These are phyloP conservation scores for Melaleuca quinquenervia DNA, from an alignment of 345 rosid genomes.

Conservation along the genomic window DNA sequence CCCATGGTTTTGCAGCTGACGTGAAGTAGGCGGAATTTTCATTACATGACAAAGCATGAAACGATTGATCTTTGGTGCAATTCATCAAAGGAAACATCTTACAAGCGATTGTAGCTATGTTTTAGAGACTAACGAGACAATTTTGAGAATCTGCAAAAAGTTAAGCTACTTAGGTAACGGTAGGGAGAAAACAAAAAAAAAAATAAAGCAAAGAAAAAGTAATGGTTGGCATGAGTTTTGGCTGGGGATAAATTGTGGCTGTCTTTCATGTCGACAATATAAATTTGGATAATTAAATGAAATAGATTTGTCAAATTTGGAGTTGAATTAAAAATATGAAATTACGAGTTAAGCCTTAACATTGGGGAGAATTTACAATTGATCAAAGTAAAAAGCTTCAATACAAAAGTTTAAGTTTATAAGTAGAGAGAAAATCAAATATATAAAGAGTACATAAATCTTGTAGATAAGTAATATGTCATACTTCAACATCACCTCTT, in stretches of 20 bases:
- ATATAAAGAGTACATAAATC: neutral
- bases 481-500: neutral
- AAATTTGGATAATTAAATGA: neutral
- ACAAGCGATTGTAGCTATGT: neutral
- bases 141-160: neutral
- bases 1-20: neutral
- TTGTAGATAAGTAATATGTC: rapidly evolving
- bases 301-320: neutral
- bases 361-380: neutral
- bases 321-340: neutral
- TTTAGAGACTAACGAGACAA: neutral
- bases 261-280: neutral
- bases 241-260: neutral
- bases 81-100: neutral
- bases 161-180: neutral
- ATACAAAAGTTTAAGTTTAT: neutral
- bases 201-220: neutral
- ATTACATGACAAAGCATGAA: neutral
- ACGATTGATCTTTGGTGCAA: neutral
- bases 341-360: neutral
- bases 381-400: neutral
- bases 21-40: neutral
- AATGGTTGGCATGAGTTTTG: neutral
- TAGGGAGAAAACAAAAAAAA: neutral
- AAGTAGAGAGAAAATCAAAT: neutral